Percentiles rank a stretch among this genome's conserved stretches.
Evolutionary conservation across 495 filamentous ascomycete species (phyloP).

Genomic region (Penicillium steckii): DNA sequence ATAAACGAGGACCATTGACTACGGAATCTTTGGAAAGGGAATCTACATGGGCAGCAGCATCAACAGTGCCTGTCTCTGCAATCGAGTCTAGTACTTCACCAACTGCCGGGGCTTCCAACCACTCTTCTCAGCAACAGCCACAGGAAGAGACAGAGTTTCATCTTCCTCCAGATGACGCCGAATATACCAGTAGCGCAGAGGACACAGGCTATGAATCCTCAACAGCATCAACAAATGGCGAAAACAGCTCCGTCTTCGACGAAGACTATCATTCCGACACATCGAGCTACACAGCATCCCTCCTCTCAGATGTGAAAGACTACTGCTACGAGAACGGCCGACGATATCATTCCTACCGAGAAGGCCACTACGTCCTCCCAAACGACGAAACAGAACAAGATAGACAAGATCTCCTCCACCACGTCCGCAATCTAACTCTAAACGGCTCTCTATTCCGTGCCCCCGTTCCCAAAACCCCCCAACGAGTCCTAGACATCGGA

Average conservation of each 20-base stretch:
- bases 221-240: conserved; percentile 10
- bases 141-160: neutral
- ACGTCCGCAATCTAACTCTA: conserved; percentile 50
- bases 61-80: neutral
- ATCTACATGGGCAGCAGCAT: neutral
- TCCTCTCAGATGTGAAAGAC: conserved; percentile 25
- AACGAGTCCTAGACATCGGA: conserved; percentile 66
- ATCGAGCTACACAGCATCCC: conserved; percentile 25
- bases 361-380: conserved; percentile 61
- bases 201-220: conserved; percentile 11
- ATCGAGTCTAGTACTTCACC: neutral
- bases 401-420: conserved; percentile 49
- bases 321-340: conserved; percentile 57
- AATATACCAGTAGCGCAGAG: neutral
- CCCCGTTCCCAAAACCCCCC: conserved; percentile 53
- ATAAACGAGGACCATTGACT: neutral
- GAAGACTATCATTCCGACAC: conserved; percentile 21
- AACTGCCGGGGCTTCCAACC: neutral
- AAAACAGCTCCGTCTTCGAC: conserved; percentile 20
- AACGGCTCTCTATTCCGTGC: conserved; percentile 59
- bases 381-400: conserved; percentile 40
- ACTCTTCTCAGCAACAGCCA: neutral
- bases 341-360: conserved; percentile 65
- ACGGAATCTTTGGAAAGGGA: neutral
- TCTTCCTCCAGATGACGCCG: neutral